Conservation (phyloP, 2,329 filamentous ascomycete species). For the Phaeophleospora eucalypticola region DNA sequence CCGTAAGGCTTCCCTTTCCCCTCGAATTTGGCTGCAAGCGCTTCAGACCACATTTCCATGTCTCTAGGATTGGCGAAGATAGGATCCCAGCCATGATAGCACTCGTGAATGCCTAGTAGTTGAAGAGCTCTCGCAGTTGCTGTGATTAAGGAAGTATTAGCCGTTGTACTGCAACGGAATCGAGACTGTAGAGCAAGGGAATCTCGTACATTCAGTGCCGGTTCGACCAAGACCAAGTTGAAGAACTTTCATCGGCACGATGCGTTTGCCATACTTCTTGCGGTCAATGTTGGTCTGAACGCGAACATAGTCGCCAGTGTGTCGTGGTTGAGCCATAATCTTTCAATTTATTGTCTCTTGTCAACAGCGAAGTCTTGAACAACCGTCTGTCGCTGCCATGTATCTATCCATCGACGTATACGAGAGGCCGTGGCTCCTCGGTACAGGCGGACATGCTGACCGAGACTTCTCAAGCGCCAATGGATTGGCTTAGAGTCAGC, state of each 20-base stretch:
- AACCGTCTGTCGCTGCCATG: too few relatives aligned
- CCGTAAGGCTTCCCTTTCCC: not conserved
- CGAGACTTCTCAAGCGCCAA: too few relatives aligned
- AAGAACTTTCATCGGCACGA: not conserved
- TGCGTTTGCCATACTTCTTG: not conserved
- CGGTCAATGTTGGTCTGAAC: not conserved
- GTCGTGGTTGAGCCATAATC: not conserved
- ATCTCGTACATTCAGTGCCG: not conserved
- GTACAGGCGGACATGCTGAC: too few relatives aligned
- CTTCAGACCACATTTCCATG: not conserved
- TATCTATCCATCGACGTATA: too few relatives aligned
- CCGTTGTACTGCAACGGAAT: too few relatives aligned
- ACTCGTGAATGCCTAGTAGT: not conserved
- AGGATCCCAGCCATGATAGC: not conserved
- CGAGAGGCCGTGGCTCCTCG: too few relatives aligned
- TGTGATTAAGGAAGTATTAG: too few relatives aligned
- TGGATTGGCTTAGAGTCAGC: too few relatives aligned
- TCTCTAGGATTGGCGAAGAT: conserved; percentile 1
- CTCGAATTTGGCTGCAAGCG: not conserved
- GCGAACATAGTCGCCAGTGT: not conserved
- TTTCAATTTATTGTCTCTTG: too few relatives aligned
- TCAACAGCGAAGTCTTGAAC: too few relatives aligned
- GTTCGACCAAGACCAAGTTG: not conserved
- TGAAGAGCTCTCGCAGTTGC: not conserved
- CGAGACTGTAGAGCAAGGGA: too few relatives aligned